Evolutionary conservation across 208 protist species (phyloP), one percentile per base, ranked within the genome.

Genomic region (Vickermania spadyakhi): DNA sequence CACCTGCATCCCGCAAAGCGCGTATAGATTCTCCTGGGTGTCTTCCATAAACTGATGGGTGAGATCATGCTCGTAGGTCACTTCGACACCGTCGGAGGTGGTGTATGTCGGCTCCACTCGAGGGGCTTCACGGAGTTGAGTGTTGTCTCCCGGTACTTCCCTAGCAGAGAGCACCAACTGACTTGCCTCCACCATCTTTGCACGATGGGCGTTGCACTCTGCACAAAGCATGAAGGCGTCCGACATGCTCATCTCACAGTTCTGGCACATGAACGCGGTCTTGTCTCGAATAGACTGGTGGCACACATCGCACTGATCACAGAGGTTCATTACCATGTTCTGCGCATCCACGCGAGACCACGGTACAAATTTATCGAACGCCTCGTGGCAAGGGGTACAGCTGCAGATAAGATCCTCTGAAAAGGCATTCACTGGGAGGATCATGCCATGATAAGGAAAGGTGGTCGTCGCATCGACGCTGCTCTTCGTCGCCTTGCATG

Each of bases 31-130:
- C 31, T 93, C 86, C 18, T 74, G 66, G 26, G 81, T 93, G 64
- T 91, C 86, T 56, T 90, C 86, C 18, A 93, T 28, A 59, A 93
- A 93, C 11, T 80, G 72, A 65, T 93, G 86, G 5, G 66, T 70
- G 2, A 86, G 68, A 31, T 89, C 79, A 58, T 93, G 86, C 14
- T 60, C 31, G 70, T 84, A 91, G 21, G 66, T 1, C 5, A 14
- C 21, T 28, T 18, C 13, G 7, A 23, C 7, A 23, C 25, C 51
- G 5, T 27, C 25, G 1, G 0, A 5, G 41, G n/a, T 53, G 11
- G 5, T n/a, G 26, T 62, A 11, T 13, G 13, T 21, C 7, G 57
- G 27, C 11, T 21, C 18, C 36, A 30, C 21, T 28, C 18, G 7
- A 7, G 50, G 14, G 7, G 60, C 11, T 36, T 7, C 14, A 13